These are phyloP conservation scores for Fistulina hepatica DNA, from an alignment of 1,284 basidiomycete genomes.

Conservation along the genomic window DNA sequence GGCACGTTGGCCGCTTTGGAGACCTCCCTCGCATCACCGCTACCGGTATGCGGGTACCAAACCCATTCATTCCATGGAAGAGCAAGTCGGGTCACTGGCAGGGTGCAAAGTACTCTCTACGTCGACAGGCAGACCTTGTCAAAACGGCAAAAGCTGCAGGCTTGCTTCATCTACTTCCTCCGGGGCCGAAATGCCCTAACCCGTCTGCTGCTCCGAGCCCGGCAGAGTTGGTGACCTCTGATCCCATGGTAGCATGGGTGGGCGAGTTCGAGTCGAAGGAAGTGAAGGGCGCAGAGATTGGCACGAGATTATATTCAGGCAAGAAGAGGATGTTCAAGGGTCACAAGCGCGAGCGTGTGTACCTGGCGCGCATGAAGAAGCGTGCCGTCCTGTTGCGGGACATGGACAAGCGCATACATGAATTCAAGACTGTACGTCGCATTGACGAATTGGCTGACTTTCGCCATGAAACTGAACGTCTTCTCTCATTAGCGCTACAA, in stretches of 20 bases:
- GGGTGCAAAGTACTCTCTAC: slow-evolving; percentile 56
- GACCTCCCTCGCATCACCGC: too few relatives aligned
- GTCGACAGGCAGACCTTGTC: slow-evolving; percentile 66
- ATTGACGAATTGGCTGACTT: not conserved
- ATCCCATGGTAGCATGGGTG: slow-evolving; percentile 38
- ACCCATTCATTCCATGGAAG: slow-evolving; percentile 58
- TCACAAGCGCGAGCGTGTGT: slow-evolving; percentile 64
- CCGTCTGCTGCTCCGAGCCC: slow-evolving; percentile 8
- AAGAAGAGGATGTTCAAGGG: slow-evolving; percentile 81
- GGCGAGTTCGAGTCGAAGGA: slow-evolving; percentile 40
- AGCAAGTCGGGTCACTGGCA: slow-evolving; percentile 58
- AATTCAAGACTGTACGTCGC: slow-evolving; percentile 50
- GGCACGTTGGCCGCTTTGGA: too few relatives aligned
- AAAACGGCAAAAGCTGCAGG: slow-evolving; percentile 51
- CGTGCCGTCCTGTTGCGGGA: slow-evolving; percentile 48
- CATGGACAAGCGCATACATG: slow-evolving; percentile 51
- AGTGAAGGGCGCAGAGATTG: slow-evolving; percentile 40
- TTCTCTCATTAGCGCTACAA: not conserved
- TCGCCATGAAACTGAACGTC: too few relatives aligned
- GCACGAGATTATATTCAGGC: slow-evolving; percentile 55
- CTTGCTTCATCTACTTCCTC: slow-evolving; percentile 48
- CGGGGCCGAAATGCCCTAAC: slow-evolving; percentile 42
- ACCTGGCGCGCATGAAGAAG: slow-evolving; percentile 32
- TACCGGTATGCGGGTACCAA: slow-evolving; percentile 32
- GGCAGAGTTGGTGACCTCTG: not conserved